These are phyloP conservation scores for Xylariales sp. DNA, from an alignment of 2,329 filamentous ascomycete genomes.

Conservation along the genomic window DNA sequence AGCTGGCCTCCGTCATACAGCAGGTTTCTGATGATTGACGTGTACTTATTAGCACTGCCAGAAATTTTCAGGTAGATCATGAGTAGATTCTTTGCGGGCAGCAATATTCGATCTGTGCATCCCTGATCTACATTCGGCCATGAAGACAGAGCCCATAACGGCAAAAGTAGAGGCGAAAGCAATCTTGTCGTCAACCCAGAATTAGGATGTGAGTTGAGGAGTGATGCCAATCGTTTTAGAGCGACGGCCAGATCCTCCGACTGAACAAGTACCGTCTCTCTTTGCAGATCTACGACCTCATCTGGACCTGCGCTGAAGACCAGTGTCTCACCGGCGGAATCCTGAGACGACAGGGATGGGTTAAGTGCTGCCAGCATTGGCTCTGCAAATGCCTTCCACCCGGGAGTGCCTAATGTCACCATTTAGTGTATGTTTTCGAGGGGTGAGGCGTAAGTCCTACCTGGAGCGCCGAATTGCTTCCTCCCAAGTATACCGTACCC, in stretches of 20 bases:
- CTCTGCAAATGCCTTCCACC: conserved; percentile 58
- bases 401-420: conserved; percentile 40
- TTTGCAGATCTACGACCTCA: conserved; percentile 42
- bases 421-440: conserved; percentile 15
- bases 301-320: conserved; percentile 24
- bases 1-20: conserved; percentile 46
- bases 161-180: conserved; percentile 51
- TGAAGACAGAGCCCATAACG: conserved; percentile 59
- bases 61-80: conserved; percentile 54
- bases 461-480: conserved; percentile 59
- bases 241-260: conserved; percentile 43
- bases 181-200: conserved; percentile 60
- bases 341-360: conserved; percentile 29
- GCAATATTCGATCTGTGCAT: conserved; percentile 35
- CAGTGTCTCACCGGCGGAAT: conserved; percentile 14
- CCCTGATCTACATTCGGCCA: conserved; percentile 35
- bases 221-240: conserved; percentile 48
- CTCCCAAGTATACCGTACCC: conserved; percentile 63
- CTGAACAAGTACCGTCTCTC: conserved; percentile 39
- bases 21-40: conserved; percentile 47
- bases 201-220: conserved; percentile 62
- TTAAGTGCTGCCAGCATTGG: conserved; percentile 52
- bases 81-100: conserved; percentile 46
- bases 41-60: conserved; percentile 45
- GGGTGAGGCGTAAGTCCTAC: conserved; percentile 26